A percentile compares a stretch with the other conserved stretches of the same genome.
Evolutionary conservation across 495 filamentous ascomycete genomes (phyloP).

Genomic region (Apiosordaria backusii): DNA sequence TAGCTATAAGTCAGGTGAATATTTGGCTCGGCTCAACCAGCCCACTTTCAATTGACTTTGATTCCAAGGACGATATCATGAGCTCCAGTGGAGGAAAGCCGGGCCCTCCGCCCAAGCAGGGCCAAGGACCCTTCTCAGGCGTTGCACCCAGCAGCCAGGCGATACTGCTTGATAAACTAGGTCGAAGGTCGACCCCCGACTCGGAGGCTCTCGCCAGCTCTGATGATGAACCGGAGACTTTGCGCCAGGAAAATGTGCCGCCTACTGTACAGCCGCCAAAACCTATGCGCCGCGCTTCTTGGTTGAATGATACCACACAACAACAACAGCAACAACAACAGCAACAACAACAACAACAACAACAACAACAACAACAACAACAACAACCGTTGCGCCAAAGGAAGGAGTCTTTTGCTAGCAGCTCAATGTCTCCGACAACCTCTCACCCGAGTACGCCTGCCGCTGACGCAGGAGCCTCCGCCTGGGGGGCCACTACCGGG

Average conservation of each 20-base stretch:
- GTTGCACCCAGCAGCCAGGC: conserved; percentile 52
- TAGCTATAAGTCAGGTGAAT: not conserved
- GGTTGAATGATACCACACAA: conserved; percentile 58
- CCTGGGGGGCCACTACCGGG: conserved; percentile 57
- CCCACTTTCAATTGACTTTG: not conserved
- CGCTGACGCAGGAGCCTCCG: conserved; percentile 54
- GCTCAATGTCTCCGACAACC: conserved; percentile 68
- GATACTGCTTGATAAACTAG: conserved; percentile 68
- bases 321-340: conserved; percentile 34
- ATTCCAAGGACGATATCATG: conserved; percentile 33
- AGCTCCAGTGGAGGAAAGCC: conserved; percentile 44
- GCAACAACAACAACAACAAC: conserved; percentile 34
- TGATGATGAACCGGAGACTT: conserved; percentile 74
- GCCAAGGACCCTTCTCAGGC: conserved; percentile 36
- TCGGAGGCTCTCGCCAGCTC: conserved; percentile 91
- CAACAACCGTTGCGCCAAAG: conserved; percentile 42
- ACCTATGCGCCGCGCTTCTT: conserved; percentile 56
- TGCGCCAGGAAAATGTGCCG: conserved; percentile 46
- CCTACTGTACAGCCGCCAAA: conserved; percentile 45
- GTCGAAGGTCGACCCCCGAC: conserved; percentile 82
- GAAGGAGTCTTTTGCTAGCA: conserved; percentile 60
- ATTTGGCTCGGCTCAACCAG: not conserved
- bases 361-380: conserved; percentile 33
- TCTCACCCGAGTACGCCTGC: conserved; percentile 74
- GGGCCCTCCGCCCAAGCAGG: conserved; percentile 38